Base-by-base conservation (phyloP, 768 basidiomycete genomes). In the Lenzites betulinus region DNA sequence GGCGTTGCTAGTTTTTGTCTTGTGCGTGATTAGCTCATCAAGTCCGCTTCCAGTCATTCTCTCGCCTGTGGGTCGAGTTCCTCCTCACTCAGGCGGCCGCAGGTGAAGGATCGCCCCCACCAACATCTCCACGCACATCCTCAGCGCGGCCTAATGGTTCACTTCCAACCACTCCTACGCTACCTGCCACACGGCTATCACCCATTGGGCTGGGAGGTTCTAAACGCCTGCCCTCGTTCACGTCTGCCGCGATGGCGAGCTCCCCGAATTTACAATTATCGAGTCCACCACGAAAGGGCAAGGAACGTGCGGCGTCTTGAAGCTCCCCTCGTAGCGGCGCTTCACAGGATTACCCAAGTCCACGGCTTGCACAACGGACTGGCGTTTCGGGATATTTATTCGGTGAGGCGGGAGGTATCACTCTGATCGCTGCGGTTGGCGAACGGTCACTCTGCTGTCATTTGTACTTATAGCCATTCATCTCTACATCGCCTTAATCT, bases 61-160 rank as follows among this genome's bases (percentile, higher is more conserved):
- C 93, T 39, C 91, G 95, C 48, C 83, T 98, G 12, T 99, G 95
- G 89, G 96, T 99, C 48, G 97, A 99, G 73, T 99, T 96, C 71
- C 82, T 99, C 3, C 87, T 99, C 63, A 96, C 94, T 23, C 96
- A 99, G 77, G 89, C 95, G 0, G 79, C 83, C 42, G 76, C 77
- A 65, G 85, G 77, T 20, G 74, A 74, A 66, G 52, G 61, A 22
- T 58, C 64, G n/a, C 62, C 69, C 8, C 66, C 28, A 30, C 64
- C 41, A 59, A 50, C 42, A n/a, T 58, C 56, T 11, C 56, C 56
- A 2, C 60, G 48, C n/a, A 73, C 73, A 13, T 70, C 72, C n/a
- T 59, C 67, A 7, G 28, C 38, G 2, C 70, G 70, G 20, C 51
- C 66, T 28, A 79, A 76, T 63, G 62, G 63, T 36, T 79, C 81